Evolutionary conservation across 805 yeast species (phyloP).

Genomic region (Sungouiozyma ichnusensis): DNA sequence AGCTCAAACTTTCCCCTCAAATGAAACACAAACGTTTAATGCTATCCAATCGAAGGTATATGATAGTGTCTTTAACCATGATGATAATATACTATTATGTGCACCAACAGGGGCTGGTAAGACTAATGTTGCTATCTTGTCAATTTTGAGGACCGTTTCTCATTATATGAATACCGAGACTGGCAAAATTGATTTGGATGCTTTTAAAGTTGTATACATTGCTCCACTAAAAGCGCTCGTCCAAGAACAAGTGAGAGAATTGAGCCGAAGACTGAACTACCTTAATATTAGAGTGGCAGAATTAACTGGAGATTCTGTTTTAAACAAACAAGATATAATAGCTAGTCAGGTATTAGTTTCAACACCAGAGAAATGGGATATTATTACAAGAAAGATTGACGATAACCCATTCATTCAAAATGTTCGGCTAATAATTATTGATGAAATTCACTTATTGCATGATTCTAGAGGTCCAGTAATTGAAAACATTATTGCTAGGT

Average conservation of each 20-base stretch:
- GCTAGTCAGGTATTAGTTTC: slow-evolving; percentile 80
- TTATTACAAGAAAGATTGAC: slow-evolving; percentile 72
- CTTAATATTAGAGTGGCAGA: slow-evolving; percentile 71
- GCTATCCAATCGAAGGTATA: slow-evolving; percentile 74
- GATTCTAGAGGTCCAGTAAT: slow-evolving; percentile 93
- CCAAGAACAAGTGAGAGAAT: slow-evolving; percentile 87
- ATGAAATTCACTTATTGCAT: slow-evolving; percentile 86
- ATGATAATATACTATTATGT: slow-evolving; percentile 69
- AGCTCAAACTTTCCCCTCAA: slow-evolving; percentile 56
- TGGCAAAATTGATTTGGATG: slow-evolving; percentile 42
- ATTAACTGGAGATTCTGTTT: slow-evolving; percentile 79
- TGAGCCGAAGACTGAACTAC: slow-evolving; percentile 53
- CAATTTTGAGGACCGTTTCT: slow-evolving; percentile 54
- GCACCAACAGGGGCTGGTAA: slow-evolving; percentile 99
- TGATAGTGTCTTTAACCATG: slow-evolving; percentile 65
- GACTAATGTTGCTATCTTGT: slow-evolving; percentile 88
- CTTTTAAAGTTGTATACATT: slow-evolving; percentile 72
- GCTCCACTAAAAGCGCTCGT: slow-evolving; percentile 94
- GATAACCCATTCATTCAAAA: slow-evolving; percentile 54
- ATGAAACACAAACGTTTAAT: slow-evolving; percentile 60
- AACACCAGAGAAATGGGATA: slow-evolving; percentile 98
- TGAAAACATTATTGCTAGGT: slow-evolving; percentile 77
- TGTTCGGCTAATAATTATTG: slow-evolving; percentile 68
- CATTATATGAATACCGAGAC: slow-evolving; percentile 37
- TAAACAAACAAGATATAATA: slow-evolving; percentile 63